phyloP scores from a whole-genome alignment of 148 eudicot species.

The Camellia granthamiana region DNA sequence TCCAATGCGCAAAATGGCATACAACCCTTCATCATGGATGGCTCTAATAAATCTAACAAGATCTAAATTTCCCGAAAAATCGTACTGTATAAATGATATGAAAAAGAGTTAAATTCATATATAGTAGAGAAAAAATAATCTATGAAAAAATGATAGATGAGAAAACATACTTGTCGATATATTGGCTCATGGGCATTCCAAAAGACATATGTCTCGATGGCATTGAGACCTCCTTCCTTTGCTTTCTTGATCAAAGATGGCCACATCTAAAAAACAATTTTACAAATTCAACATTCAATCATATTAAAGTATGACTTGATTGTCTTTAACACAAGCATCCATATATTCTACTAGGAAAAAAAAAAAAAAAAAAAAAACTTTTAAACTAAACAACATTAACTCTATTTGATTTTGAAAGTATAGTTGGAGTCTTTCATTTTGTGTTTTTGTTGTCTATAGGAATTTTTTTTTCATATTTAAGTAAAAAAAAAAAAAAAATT shows the following conservation, averaged over 20 bases:
- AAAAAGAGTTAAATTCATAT: neutral
- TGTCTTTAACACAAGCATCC: too few relatives aligned
- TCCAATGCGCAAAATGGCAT: conserved; percentile 55
- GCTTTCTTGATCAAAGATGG: conserved; percentile 41
- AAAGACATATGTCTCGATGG: conserved; percentile 47
- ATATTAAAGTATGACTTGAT: too few relatives aligned
- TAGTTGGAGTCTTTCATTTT: too few relatives aligned
- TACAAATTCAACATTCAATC: too few relatives aligned
- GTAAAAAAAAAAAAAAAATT: too few relatives aligned
- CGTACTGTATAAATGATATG: conserved; percentile 27
- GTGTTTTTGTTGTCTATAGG: too few relatives aligned
- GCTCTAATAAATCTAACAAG: conserved; percentile 42
- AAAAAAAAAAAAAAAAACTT: too few relatives aligned
- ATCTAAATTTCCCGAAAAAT: conserved; percentile 45
- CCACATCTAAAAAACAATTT: conserved; percentile 44
- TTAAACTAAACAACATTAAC: too few relatives aligned
- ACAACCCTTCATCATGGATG: conserved; percentile 45
- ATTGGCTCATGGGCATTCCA: conserved; percentile 53
- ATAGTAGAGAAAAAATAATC: neutral
- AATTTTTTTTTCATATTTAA: too few relatives aligned
- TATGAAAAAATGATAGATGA: neutral
- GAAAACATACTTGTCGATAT: conserved; percentile 21
- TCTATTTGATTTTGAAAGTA: too few relatives aligned
- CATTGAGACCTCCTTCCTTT: conserved; percentile 46
- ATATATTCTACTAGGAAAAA: too few relatives aligned